phyloP scores from a whole-genome alignment of 148 eudicot species.

The Nyssa sinensis region DNA sequence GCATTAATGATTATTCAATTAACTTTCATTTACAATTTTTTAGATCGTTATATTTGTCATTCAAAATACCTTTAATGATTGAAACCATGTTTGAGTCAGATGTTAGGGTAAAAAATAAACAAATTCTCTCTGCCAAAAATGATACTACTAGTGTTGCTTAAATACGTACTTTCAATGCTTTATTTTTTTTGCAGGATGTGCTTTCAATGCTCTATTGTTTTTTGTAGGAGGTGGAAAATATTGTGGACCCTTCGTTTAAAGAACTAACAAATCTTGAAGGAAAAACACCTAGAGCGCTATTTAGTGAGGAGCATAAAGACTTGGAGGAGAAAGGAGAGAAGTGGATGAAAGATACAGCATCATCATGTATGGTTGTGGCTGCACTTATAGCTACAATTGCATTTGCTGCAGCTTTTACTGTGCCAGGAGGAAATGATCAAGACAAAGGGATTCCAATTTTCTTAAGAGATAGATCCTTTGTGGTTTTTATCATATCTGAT shows the following conservation, averaged over 20 bases:
- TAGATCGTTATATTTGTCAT: too few species aligned
- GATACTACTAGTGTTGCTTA: too few species aligned
- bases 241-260: not conserved
- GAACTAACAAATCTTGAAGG: not conserved
- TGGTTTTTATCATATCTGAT: not conserved
- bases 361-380: not conserved
- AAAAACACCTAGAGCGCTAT: not conserved
- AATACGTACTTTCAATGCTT: too few species aligned
- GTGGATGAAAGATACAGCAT: not conserved
- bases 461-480: not conserved
- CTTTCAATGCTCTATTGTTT: too few species aligned
- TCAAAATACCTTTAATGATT: too few species aligned
- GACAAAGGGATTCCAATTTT: not conserved
- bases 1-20: too few species aligned
- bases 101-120: too few species aligned
- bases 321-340: not conserved
- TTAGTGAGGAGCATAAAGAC: not conserved
- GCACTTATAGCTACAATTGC: not conserved
- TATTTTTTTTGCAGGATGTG: too few species aligned
- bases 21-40: too few species aligned
- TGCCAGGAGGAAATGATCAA: not conserved
- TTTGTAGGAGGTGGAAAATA: not conserved
- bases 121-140: too few species aligned
- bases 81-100: too few species aligned
- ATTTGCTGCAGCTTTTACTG: not conserved